These are phyloP conservation scores for Claviceps sorghi DNA, from an alignment of 2,329 filamentous ascomycete species.

Conservation along the genomic window DNA sequence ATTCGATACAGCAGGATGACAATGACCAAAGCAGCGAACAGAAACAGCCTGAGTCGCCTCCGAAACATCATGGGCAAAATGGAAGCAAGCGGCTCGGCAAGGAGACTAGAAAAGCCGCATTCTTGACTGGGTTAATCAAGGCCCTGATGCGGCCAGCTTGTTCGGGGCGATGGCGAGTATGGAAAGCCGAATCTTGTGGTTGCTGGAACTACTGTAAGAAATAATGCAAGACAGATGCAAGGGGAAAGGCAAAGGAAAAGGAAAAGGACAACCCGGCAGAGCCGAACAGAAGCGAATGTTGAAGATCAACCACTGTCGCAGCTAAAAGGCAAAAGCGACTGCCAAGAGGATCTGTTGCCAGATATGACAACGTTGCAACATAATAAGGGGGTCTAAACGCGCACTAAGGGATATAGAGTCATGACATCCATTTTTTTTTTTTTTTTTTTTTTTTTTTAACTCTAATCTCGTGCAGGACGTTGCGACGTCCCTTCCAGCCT, in stretches of 20 bases:
- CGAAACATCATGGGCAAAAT: constrained; percentile 33
- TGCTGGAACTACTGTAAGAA: background rate
- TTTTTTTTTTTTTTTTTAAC: too few relatives aligned
- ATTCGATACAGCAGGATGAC: constrained; percentile 40
- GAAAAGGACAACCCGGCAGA: too few relatives aligned
- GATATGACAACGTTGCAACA: too few relatives aligned
- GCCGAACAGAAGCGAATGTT: too few relatives aligned
- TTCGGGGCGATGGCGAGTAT: background rate
- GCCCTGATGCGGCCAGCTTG: background rate
- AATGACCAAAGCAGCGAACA: constrained; percentile 39
- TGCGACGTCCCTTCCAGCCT: too few relatives aligned
- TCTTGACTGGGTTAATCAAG: background rate
- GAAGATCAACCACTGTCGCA: background rate
- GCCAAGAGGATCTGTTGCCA: too few relatives aligned
- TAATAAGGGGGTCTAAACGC: too few relatives aligned
- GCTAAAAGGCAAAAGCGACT: too few relatives aligned
- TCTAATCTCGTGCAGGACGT: too few relatives aligned
- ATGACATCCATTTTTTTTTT: too few relatives aligned
- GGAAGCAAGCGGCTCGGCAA: background rate
- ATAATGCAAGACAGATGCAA: background rate
- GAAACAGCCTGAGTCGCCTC: constrained; percentile 46
- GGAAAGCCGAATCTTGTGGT: background rate
- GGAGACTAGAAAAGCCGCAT: background rate
- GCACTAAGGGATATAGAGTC: too few relatives aligned
- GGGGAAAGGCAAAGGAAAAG: background rate